Evolutionary conservation across 495 filamentous ascomycete genomes (phyloP).

Genomic region (Cetradonia linearis): DNA sequence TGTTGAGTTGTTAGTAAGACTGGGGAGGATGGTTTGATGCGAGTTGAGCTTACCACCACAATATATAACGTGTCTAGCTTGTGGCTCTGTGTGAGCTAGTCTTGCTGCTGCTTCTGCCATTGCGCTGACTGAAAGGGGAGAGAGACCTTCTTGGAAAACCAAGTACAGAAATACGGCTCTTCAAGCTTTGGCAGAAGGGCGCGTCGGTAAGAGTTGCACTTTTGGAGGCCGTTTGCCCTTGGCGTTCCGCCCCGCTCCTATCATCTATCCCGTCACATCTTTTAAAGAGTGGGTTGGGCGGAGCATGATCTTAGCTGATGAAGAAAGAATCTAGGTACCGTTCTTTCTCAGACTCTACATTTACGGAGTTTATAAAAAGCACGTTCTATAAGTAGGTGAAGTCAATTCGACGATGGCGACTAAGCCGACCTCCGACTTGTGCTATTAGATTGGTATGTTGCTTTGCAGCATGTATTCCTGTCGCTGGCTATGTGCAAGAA

Average conservation of each 20-base stretch:
- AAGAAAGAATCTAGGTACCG: background rate
- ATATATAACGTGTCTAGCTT: slow-evolving; percentile 60
- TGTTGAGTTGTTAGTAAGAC: slow-evolving; percentile 28
- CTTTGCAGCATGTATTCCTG: slow-evolving; percentile 1
- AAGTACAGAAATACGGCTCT: background rate
- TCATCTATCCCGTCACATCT: background rate
- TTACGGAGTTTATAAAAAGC: background rate
- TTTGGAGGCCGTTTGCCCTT: background rate
- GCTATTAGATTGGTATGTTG: background rate
- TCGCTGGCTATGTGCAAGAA: background rate
- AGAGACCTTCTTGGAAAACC: background rate
- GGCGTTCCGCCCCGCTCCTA: background rate
- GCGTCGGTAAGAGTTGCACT: background rate
- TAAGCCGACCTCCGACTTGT: background rate
- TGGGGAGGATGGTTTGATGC: background rate
- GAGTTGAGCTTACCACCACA: slow-evolving; percentile 57
- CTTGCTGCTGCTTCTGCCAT: slow-evolving; percentile 31
- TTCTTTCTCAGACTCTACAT: background rate
- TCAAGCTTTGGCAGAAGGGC: background rate
- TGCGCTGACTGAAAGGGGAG: background rate
- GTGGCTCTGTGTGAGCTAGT: slow-evolving; percentile 40
- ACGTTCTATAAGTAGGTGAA: background rate
- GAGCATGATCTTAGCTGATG: background rate
- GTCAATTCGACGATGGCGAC: background rate
- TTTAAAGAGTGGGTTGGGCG: background rate